Conservation (phyloP, 768 basidiomycete species). For the Boletus fagicola region DNA sequence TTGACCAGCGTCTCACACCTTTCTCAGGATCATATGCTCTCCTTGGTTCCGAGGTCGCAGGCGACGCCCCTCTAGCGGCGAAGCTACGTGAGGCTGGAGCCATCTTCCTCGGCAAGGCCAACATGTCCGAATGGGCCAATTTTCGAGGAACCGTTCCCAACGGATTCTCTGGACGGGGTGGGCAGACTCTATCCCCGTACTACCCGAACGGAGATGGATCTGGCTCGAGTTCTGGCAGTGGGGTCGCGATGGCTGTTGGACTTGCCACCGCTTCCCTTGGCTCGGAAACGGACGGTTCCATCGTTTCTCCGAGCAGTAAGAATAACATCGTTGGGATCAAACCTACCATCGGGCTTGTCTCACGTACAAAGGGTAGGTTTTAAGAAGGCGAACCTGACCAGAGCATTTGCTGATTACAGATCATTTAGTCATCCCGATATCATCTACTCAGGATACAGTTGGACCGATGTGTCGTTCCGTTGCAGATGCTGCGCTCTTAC, state of each 20-base stretch:
- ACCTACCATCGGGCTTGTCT: slow-evolving; percentile 41
- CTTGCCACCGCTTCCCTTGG: slow-evolving; percentile 44
- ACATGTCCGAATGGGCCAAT: slow-evolving; percentile 46
- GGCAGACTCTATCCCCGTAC: slow-evolving; percentile 43
- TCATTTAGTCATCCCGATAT: slow-evolving; percentile 52
- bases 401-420: not conserved
- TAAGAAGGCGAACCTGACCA: not conserved
- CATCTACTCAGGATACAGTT: slow-evolving; percentile 55
- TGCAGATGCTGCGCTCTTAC: slow-evolving; percentile 53
- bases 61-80: slow-evolving; percentile 32
- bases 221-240: slow-evolving; percentile 46
- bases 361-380: slow-evolving; percentile 35
- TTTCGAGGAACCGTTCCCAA: slow-evolving; percentile 39
- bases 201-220: slow-evolving; percentile 40
- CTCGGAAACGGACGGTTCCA: slow-evolving; percentile 50
- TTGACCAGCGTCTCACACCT: not conserved
- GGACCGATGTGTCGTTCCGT: slow-evolving; percentile 57
- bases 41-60: slow-evolving; percentile 35
- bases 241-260: slow-evolving; percentile 41
- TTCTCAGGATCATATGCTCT: slow-evolving; percentile 35
- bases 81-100: slow-evolving; percentile 34
- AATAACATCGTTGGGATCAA: slow-evolving; percentile 46
- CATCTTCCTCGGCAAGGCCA: slow-evolving; percentile 43
- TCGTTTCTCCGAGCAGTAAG: slow-evolving; percentile 40
- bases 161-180: slow-evolving; percentile 48